Conservation (phyloP, 1,284 basidiomycete genomes). For the Austroboletus rostrupii region DNA sequence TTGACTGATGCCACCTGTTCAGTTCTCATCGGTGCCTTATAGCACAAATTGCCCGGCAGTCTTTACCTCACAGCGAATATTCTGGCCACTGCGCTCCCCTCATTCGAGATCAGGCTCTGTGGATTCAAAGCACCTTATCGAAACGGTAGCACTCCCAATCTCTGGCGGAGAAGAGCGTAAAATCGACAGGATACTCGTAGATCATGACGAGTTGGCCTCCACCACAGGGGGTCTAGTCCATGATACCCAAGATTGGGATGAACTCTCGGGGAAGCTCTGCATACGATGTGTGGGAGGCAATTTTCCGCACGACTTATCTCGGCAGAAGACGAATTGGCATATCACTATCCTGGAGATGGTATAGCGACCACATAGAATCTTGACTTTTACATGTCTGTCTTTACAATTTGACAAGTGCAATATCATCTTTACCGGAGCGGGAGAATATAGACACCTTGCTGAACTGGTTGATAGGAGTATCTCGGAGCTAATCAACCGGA, state of each 20-base stretch:
- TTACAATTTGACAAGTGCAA: no score
- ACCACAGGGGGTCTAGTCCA: constrained; percentile 12
- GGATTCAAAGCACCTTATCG: constrained; percentile 17
- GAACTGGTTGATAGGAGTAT: constrained; percentile 12
- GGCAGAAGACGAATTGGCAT: constrained; percentile 21
- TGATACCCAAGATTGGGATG: constrained; percentile 30
- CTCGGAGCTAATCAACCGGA: not conserved
- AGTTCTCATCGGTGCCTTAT: constrained; percentile 21
- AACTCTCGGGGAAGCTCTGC: constrained; percentile 27
- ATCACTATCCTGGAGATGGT: constrained; percentile 27
- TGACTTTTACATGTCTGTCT: not conserved
- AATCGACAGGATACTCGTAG: constrained; percentile 18
- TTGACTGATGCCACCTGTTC: not conserved
- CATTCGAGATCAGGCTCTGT: not conserved
- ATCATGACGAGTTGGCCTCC: constrained; percentile 19
- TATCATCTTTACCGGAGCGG: not conserved
- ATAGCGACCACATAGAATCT: constrained; percentile 7
- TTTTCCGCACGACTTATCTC: constrained; percentile 24
- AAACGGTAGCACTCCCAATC: constrained; percentile 19
- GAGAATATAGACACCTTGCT: no score
- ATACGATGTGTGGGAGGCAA: constrained; percentile 20
- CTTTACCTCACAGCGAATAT: constrained; percentile 28
- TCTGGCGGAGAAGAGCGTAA: constrained; percentile 14
- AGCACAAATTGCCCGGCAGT: constrained; percentile 20
- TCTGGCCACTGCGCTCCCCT: constrained; percentile 23